Evolutionary conservation across 192 early-diverging fungal species (phyloP), one percentile per base, ranked within the genome.

Genomic region (Helicostylum pulchrum): DNA sequence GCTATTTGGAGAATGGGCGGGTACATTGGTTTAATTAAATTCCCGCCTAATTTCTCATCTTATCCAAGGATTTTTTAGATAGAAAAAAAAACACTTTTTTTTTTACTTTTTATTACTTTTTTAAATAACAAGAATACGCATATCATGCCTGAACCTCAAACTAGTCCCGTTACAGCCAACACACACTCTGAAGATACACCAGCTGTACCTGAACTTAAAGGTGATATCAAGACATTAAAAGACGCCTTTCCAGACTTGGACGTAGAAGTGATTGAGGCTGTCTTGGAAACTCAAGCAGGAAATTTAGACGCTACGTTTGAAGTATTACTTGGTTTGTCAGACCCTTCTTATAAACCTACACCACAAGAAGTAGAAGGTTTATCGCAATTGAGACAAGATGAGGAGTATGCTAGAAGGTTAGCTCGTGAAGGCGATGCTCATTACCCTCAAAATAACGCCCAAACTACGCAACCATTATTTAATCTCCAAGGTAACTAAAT

Each of bases 231-330:
- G 9, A 39, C 36, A 9, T 39, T 39, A 39, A 77, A 71, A 14
- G 75, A 79, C 8, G 80, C 80, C 45, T 83, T 83, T 56, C 82
- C 82, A 19, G 63, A 66, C 19, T 67, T 83, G 9, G 82, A 83
- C 39, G 61, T 67, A 20, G 79, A 79, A 45, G 66, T 83, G 2
- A 69, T 77, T 60, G 79, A 83, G 61, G 67, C 70, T 26, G 69
- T 83, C 20, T 63, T 79, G 53, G 73, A 76, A 12, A 71, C 68
- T 15, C 75, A 83, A 60, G 63, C 66, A 46, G 75, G 73, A 14
- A 63, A 72, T 46, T 64, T 81, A 9, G 82, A 83, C 49, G 55
- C 65, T 31, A 74, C 75, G 42, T 68, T 83, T 62, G 78, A 81
- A 30, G 68, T 73, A 17, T 69, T 83, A 54, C 64, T 83, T 3